Percentiles rank a stretch among this genome's conserved stretches.
Conservation (phyloP, 1,139 yeast species). For the Candida sanyaensis region DNA sequence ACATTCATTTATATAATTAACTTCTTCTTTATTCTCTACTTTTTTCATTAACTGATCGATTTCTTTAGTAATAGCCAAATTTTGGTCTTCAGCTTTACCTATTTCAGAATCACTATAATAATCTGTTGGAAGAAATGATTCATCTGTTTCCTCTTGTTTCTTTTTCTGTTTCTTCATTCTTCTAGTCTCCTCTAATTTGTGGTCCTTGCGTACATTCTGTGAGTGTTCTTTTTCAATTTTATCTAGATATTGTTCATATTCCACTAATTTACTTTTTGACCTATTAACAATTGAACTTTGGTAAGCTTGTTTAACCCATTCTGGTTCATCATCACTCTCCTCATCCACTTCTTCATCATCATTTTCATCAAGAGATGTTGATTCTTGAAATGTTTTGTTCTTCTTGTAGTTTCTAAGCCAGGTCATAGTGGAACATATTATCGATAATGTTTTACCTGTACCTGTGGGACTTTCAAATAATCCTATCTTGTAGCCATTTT, state of each 20-base stretch:
- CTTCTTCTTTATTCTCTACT: constrained; percentile 26
- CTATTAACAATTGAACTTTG: constrained; percentile 30
- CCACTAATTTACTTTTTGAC: constrained; percentile 30
- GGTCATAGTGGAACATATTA: constrained; percentile 83
- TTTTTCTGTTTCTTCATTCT: not conserved
- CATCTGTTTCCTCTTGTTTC: constrained; percentile 4
- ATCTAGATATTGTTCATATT: constrained; percentile 44
- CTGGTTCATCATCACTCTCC: constrained; percentile 56
- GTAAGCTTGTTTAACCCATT: constrained; percentile 57
- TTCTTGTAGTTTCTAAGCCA: constrained; percentile 74
- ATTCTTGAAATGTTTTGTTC: constrained; percentile 28
- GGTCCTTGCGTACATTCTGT: constrained; percentile 15
- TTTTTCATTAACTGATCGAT: constrained; percentile 43
- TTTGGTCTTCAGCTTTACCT: constrained; percentile 16
- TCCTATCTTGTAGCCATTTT: constrained; percentile 64
- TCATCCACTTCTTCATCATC: constrained; percentile 16
- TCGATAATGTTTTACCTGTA: constrained; percentile 86
- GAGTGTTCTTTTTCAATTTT: constrained; percentile 20
- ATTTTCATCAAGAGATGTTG: constrained; percentile 29
- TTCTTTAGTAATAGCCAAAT: constrained; percentile 40
- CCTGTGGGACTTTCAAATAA: constrained; percentile 95
- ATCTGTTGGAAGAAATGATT: constrained; percentile 40
- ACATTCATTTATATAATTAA: constrained; percentile 29
- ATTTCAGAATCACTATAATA: constrained; percentile 35
- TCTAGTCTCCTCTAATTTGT: constrained; percentile 1